Percentiles rank a stretch among this genome's conserved stretches.
Conservation (phyloP, 805 yeast species). For the Blastobotrys mokoenaii region DNA sequence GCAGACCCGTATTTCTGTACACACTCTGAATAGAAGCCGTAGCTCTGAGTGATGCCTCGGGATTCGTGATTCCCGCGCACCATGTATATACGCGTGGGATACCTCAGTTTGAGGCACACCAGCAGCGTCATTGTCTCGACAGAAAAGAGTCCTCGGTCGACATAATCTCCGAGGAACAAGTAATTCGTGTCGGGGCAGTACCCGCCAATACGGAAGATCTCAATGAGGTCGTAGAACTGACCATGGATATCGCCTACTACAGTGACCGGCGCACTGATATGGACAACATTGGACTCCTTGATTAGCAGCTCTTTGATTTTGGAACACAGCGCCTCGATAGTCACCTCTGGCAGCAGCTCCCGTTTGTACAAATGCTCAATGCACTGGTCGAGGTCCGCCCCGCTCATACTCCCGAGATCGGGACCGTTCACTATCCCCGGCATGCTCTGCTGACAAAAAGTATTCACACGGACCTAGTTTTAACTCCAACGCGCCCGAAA, state of each 20-base stretch:
- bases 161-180: constrained; percentile 89
- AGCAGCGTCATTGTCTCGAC: constrained; percentile 86
- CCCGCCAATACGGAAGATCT: constrained; percentile 91
- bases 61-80: constrained; percentile 96
- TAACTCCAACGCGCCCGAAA: too few species aligned
- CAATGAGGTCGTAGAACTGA: constrained; percentile 87
- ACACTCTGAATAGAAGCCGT: constrained; percentile 95
- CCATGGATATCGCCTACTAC: constrained; percentile 98
- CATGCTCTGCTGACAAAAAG: too few species aligned
- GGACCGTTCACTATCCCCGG: too few species aligned
- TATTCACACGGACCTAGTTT: too few species aligned
- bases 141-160: constrained; percentile 88
- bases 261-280: constrained; percentile 78
- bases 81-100: constrained; percentile 74
- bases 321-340: constrained; percentile 64
- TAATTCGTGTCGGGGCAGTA: constrained; percentile 89
- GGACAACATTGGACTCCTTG: constrained; percentile 78
- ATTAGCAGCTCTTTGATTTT: constrained; percentile 75
- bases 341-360: constrained; percentile 60
- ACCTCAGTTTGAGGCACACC: constrained; percentile 74
- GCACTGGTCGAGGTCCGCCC: constrained; percentile 56
- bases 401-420: constrained; percentile 4
- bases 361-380: constrained; percentile 56
- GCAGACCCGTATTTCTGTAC: constrained; percentile 76
- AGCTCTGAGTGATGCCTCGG: constrained; percentile 91